Evolutionary conservation across 164 flowering plant genomes (phyloP).

Genomic region (Tinospora cordifolia): DNA sequence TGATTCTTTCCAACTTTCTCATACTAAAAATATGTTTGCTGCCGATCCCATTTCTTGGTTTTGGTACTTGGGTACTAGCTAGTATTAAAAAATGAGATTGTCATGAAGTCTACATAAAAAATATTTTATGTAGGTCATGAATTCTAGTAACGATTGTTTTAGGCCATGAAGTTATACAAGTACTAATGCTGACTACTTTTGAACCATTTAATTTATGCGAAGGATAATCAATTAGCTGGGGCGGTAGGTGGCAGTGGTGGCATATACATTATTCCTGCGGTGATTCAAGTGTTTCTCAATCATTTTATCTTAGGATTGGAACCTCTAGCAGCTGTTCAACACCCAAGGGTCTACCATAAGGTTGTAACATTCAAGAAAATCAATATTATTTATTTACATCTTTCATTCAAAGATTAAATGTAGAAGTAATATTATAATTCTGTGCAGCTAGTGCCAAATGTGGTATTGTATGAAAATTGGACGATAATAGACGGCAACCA

Average conservation of each 20-base stretch:
- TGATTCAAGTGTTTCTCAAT: slow-evolving; percentile 67
- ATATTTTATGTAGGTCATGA: too few species aligned
- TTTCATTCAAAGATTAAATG: not conserved
- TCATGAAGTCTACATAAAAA: too few species aligned
- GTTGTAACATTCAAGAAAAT: slow-evolving; percentile 22
- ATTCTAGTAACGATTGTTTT: too few species aligned
- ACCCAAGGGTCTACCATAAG: slow-evolving; percentile 76
- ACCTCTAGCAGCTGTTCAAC: slow-evolving; percentile 65
- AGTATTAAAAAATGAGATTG: too few species aligned
- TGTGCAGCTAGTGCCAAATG: slow-evolving; percentile 81
- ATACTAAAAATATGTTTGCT: not conserved
- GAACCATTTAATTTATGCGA: slow-evolving; percentile 7
- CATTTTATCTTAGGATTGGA: slow-evolving; percentile 63
- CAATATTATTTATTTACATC: not conserved
- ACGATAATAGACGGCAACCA: slow-evolving; percentile 71
- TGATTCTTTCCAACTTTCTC: not conserved
- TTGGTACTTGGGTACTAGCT: too few species aligned
- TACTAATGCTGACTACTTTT: not conserved
- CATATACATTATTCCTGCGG: slow-evolving; percentile 62
- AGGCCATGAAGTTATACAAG: not conserved
- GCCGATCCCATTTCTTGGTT: too few species aligned
- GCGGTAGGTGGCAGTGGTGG: slow-evolving; percentile 90
- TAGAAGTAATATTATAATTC: not conserved
- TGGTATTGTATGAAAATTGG: slow-evolving; percentile 69
- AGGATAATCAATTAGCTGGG: slow-evolving; percentile 72